Evolutionary conservation across 306 rosid species (phyloP), one percentile per base, ranked within the genome.

Genomic region (Pueraria montana): DNA sequence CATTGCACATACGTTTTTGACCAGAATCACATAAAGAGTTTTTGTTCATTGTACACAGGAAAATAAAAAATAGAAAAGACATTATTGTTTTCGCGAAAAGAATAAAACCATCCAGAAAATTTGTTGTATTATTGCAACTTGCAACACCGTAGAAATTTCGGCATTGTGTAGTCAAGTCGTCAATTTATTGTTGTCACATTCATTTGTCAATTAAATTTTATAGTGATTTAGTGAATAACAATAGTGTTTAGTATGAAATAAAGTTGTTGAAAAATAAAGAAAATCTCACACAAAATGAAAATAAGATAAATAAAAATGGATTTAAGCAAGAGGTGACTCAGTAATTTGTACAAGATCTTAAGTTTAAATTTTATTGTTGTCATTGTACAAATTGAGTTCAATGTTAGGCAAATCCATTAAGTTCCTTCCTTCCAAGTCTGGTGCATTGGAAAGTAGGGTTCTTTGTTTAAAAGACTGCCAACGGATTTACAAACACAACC

Each of bases 171-270:
- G 79, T 62, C 83, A 50, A 78, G 30, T 84, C 65, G 30, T 71
- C 76, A 52, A 72, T 84, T 72, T 62, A 40, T 53, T 78, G 62
- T 52, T 49, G 76, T 78, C 83, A 27, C 76, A 43, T 50, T 67
- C 71, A 5, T 64, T 17, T 7, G 77, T 66, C 59, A 38, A 63
- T 82, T 72, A 50, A 45, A 43, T 46, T 69, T 55, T 23, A 7
- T 24, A 11, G 83, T 40, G 16, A 24, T 8, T 67, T 11, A 36
- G 69, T 68, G 53, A 68, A 40, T 27, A n/a, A 63, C 26, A 55
- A 24, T 38, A 14, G 14, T 46, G 8, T 38, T 53, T 56, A 68
- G 14, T n/a, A 17, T 55, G 38, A 78, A 77, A 14, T 24, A n/a
- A 30, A 32, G 9, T 17, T 62, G 9, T 32, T 63, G 42, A 30